Evolutionary conservation across 495 filamentous ascomycete species (phyloP).

Genomic region (Talaromyces adpressus): DNA sequence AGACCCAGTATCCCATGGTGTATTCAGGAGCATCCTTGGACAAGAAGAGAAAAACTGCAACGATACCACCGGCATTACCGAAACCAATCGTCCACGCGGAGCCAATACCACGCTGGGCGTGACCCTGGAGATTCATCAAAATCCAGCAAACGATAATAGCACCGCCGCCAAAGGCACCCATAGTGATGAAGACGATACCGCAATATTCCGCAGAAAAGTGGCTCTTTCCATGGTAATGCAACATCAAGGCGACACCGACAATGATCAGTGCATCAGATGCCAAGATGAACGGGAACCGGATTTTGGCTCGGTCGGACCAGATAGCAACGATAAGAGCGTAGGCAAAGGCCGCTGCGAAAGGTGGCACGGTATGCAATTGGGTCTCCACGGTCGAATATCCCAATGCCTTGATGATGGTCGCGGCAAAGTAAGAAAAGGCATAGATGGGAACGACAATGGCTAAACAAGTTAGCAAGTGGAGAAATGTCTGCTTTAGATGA

Average conservation of each 20-base stretch:
- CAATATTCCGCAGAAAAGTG: conserved; percentile 56
- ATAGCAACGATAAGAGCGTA: conserved; percentile 56
- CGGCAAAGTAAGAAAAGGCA: conserved; percentile 69
- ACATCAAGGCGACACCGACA: conserved; percentile 59
- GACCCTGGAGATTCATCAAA: conserved; percentile 24
- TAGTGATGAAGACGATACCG: conserved; percentile 63
- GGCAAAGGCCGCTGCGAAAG: conserved; percentile 62
- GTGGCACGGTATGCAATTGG: conserved; percentile 73
- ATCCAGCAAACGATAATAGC: conserved; percentile 28
- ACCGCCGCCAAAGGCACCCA: conserved; percentile 31
- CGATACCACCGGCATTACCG: conserved; percentile 32
- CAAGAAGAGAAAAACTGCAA: conserved; percentile 31
- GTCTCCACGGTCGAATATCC: conserved; percentile 57
- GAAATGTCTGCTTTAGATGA: not conserved
- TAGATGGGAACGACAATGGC: conserved; percentile 32
- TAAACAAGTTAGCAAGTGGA: not conserved
- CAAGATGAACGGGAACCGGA: conserved; percentile 53
- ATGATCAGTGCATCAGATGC: conserved; percentile 51
- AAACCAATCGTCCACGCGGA: conserved; percentile 22
- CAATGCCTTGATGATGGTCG: conserved; percentile 68
- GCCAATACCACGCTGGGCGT: conserved; percentile 22
- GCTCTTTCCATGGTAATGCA: conserved; percentile 26
- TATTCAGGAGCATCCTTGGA: conserved; percentile 26
- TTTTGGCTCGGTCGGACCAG: conserved; percentile 54
- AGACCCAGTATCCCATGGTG: conserved; percentile 23